Evolutionary conservation across 352 stramenopile species (phyloP).

Genomic region (Globisporangium carolinianum): DNA sequence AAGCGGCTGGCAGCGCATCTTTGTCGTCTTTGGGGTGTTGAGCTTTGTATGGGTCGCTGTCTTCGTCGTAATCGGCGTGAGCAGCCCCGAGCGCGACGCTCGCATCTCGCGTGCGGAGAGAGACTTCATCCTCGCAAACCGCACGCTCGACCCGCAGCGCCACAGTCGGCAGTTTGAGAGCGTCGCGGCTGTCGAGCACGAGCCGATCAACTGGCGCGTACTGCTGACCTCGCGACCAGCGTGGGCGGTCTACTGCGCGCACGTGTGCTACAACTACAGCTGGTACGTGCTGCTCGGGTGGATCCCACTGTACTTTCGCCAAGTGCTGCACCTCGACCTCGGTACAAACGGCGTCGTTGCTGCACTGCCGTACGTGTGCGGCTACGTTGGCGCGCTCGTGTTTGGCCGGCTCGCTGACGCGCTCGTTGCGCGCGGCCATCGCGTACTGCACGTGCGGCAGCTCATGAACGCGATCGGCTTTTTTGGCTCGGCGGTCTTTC

Average conservation of each 20-base stretch:
- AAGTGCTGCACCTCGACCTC: slow-evolving; percentile 72
- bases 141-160: slow-evolving; percentile 34
- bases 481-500: slow-evolving; percentile 58
- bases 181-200: slow-evolving; percentile 27
- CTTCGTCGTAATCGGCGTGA: slow-evolving; percentile 54
- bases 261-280: slow-evolving; percentile 86
- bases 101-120: slow-evolving; percentile 51
- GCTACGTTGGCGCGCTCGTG: slow-evolving; percentile 65
- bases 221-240: slow-evolving; percentile 58
- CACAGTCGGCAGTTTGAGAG: slow-evolving; percentile 31
- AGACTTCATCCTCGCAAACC: slow-evolving; percentile 61
- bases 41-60: slow-evolving; percentile 71
- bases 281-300: slow-evolving; percentile 85
- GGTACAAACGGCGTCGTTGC: slow-evolving; percentile 57
- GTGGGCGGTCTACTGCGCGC: slow-evolving; percentile 81
- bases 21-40: slow-evolving; percentile 63
- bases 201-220: slow-evolving; percentile 59
- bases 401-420: slow-evolving; percentile 65
- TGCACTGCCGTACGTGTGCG: slow-evolving; percentile 71
- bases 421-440: slow-evolving; percentile 53
- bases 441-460: slow-evolving; percentile 71
- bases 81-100: slow-evolving; percentile 55
- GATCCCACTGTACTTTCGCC: slow-evolving; percentile 85
- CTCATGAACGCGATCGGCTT: slow-evolving; percentile 73
- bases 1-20: slow-evolving; percentile 69